Conservation (phyloP, 2,329 filamentous ascomycete genomes). For the Hypoxylon sp. region DNA sequence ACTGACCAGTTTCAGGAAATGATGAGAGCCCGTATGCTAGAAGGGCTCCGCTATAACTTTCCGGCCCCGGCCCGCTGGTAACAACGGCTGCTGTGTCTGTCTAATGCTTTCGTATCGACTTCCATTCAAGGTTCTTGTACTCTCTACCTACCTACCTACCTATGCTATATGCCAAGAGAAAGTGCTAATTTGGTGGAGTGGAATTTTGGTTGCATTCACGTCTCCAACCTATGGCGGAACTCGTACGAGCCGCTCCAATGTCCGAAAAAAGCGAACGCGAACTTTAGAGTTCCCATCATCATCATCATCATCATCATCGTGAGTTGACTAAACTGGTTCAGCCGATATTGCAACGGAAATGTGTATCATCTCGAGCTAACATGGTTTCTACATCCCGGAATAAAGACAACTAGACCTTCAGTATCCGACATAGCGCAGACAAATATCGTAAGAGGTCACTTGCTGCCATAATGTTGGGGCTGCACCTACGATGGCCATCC, state of each 20-base stretch:
- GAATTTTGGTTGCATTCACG: constrained; percentile 21
- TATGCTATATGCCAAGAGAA: constrained; percentile 23
- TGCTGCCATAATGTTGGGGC: neutral
- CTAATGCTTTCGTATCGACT: constrained; percentile 15
- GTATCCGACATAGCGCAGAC: no score
- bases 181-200: constrained; percentile 22
- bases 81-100: constrained; percentile 13
- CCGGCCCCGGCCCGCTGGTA: constrained; percentile 17
- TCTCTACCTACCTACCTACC: no score
- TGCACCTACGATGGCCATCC: constrained; percentile 14
- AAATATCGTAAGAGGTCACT: constrained; percentile 13
- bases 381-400: neutral
- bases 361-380: constrained; percentile 1
- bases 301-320: constrained; percentile 19
- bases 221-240: constrained; percentile 19
- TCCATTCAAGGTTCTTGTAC: no score
- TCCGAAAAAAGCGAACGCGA: constrained; percentile 8
- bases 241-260: constrained; percentile 14
- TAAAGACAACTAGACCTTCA: no score
- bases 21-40: constrained; percentile 9
- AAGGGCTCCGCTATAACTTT: constrained; percentile 16
- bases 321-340: constrained; percentile 27
- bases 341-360: no score
- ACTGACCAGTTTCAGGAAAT: constrained; percentile 9
- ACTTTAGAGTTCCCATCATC: no score